A percentile compares a stretch with the other conserved stretches of the same genome.
phyloP scores from a whole-genome alignment of 176 grass and related monocot species.

The Puccinellia tenuiflora region DNA sequence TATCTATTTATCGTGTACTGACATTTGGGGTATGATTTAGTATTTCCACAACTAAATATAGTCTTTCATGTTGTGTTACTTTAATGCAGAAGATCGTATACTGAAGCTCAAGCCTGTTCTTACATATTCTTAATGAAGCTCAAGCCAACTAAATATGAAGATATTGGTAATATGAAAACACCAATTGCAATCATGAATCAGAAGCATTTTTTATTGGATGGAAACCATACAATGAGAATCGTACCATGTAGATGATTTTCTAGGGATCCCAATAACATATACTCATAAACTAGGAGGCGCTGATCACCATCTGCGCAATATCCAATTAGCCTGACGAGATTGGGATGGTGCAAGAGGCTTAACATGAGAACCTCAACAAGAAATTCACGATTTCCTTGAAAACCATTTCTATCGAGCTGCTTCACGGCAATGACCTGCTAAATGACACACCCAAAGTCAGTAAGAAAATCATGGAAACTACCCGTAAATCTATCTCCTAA shows the following conservation, averaged over 20 bases:
- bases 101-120: not conserved
- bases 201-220: not conserved
- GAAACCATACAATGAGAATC: not conserved
- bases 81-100: not conserved
- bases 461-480: conserved; percentile 14
- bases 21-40: not conserved
- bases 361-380: conserved; percentile 99
- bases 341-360: conserved; percentile 85
- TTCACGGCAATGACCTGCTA: conserved; percentile 86
- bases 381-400: conserved; percentile 99
- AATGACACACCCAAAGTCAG: not conserved
- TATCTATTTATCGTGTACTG: conserved; percentile 14
- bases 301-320: conserved; percentile 97
- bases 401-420: conserved; percentile 84
- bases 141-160: not conserved
- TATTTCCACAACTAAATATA: conserved; percentile 7
- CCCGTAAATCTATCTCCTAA: not conserved
- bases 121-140: not conserved
- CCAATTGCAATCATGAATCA: not conserved
- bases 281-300: conserved; percentile 93
- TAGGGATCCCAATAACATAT: conserved; percentile 82
- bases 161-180: conserved; percentile 21
- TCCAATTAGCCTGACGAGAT: conserved; percentile 96
- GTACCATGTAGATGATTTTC: conserved; percentile 94
- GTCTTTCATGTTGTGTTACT: not conserved